Conservation (phyloP, 192 early-diverging fungal genomes). For the Entomortierella beljakovae region DNA sequence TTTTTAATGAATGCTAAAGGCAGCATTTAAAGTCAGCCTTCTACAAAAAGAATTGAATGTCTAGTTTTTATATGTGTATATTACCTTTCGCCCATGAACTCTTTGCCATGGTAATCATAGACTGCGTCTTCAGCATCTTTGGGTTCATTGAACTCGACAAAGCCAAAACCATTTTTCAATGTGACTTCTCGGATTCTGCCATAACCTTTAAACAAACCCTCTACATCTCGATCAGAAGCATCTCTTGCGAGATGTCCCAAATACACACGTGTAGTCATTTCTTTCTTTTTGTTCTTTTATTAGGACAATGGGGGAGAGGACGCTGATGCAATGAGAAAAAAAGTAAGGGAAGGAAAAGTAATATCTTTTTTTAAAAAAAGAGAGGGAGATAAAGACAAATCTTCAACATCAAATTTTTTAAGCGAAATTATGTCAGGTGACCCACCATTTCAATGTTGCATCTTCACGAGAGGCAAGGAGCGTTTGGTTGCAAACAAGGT, state of each 20-base stretch:
- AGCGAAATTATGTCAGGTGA: too few species aligned
- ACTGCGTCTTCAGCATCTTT: constrained; percentile 93
- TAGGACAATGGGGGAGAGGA: neutral
- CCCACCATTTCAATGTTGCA: too few species aligned
- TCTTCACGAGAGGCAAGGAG: too few species aligned
- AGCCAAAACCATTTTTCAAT: constrained; percentile 87
- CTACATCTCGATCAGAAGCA: constrained; percentile 82
- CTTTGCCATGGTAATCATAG: constrained; percentile 79
- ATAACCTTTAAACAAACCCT: constrained; percentile 80
- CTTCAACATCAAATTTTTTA: too few species aligned
- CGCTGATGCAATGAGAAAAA: neutral
- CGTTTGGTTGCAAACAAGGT: too few species aligned
- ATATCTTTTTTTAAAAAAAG: too few species aligned
- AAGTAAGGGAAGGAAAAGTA: neutral
- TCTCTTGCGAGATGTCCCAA: constrained; percentile 88
- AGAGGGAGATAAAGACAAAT: too few species aligned
- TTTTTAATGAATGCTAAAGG: neutral
- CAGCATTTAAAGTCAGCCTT: neutral
- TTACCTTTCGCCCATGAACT: constrained; percentile 88
- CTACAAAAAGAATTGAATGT: neutral
- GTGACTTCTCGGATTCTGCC: constrained; percentile 85
- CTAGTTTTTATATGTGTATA: neutral
- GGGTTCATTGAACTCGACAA: constrained; percentile 89
- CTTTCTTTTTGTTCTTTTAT: neutral
- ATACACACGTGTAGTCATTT: constrained; percentile 66